Conservation (phyloP, 805 yeast species). For the Hanseniaspora lachancei region DNA sequence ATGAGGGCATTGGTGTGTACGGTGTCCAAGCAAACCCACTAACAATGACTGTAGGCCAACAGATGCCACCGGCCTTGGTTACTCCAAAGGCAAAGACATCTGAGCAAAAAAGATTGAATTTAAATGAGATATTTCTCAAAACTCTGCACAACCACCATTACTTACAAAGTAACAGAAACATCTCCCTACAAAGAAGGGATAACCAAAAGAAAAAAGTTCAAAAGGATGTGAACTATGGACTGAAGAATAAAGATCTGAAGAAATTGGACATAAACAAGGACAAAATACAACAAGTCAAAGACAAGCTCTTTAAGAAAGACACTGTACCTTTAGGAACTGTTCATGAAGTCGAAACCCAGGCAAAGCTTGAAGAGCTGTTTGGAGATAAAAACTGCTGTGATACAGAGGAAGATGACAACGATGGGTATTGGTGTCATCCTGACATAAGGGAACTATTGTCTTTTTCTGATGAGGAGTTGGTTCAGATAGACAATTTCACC, state of each 20-base stretch:
- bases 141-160: not conserved
- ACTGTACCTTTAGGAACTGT: not conserved
- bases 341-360: not conserved
- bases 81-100: not conserved
- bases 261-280: not conserved
- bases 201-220: not conserved
- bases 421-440: conserved; percentile 65
- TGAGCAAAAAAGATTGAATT: not conserved
- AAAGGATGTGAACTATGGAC: not conserved
- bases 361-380: not conserved
- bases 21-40: conserved; percentile 9
- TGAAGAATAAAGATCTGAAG: not conserved
- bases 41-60: not conserved
- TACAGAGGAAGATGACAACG: conserved; percentile 11
- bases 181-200: not conserved
- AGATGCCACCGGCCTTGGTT: conserved; percentile 4
- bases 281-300: not conserved
- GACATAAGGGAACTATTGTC: conserved; percentile 36
- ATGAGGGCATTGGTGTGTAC: not conserved
- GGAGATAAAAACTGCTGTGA: conserved; percentile 5
- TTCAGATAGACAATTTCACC: conserved; percentile 47
- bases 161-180: not conserved
- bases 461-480: conserved; percentile 35
- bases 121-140: not conserved
- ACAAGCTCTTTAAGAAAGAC: not conserved